Evolutionary conservation across 2,329 filamentous ascomycete genomes (phyloP).

Genomic region (Fusarium sublunatum): DNA sequence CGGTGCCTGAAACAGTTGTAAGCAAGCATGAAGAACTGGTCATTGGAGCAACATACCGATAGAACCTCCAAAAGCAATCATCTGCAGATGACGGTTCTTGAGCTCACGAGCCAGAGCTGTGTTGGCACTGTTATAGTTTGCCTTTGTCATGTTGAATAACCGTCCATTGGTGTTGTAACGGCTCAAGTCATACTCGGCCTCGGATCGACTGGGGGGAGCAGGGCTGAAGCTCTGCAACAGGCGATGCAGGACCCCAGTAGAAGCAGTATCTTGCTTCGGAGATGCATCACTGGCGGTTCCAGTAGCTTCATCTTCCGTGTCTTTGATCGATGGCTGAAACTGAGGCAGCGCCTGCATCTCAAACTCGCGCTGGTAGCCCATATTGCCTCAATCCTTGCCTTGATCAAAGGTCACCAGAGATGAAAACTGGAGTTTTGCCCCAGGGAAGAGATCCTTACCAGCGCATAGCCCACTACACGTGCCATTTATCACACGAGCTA

Average conservation of each 20-base stretch:
- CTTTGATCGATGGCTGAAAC: conserved; percentile 6
- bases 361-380: conserved; percentile 35
- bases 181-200: conserved; percentile 26
- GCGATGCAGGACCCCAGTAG: conserved; percentile 5
- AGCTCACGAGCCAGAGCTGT: conserved; percentile 79
- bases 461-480: conserved; percentile 10
- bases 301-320: conserved; percentile 1
- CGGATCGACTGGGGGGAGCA: conserved; percentile 17
- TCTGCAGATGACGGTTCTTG: conserved; percentile 74
- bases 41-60: conserved; percentile 67
- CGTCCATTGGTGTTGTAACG: conserved; percentile 28
- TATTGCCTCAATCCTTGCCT: conserved; percentile 30
- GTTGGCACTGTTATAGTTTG: conserved; percentile 78
- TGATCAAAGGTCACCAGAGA: too few relatives aligned
- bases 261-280: not conserved
- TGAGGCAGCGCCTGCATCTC: conserved; percentile 33
- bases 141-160: conserved; percentile 65
- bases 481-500: conserved; percentile 18
- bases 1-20: conserved; percentile 69
- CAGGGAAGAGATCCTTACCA: not conserved
- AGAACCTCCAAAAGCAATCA: conserved; percentile 74
- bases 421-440: conserved; percentile 12
- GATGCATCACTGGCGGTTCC: not conserved
- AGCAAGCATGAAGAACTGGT: conserved; percentile 1
- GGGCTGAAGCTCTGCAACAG: conserved; percentile 32